A percentile compares a stretch with the other conserved stretches of the same genome.
Evolutionary conservation across 2,329 filamentous ascomycete species (phyloP).

Genomic region (Stachybotrys elegans): DNA sequence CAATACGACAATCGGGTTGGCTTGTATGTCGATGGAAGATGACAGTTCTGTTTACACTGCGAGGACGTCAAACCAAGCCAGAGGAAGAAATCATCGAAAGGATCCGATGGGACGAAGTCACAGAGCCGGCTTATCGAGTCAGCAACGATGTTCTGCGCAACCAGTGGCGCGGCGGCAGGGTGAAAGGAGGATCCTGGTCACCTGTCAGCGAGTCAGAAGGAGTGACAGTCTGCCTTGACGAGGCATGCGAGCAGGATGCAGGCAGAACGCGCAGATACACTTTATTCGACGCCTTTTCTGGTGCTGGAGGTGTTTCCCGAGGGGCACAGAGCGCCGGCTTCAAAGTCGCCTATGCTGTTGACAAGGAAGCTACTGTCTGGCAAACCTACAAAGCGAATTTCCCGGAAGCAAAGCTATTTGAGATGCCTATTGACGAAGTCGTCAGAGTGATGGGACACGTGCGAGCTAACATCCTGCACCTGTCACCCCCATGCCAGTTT

Average conservation of each 20-base stretch:
- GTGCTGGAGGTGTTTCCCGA: conserved; percentile 65
- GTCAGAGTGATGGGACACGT: conserved; percentile 25
- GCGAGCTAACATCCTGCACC: conserved; percentile 63
- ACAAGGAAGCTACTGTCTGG: conserved; percentile 53
- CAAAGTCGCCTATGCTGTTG: conserved; percentile 56
- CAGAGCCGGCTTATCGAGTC: conserved; percentile 20
- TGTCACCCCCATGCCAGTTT: conserved; percentile 73
- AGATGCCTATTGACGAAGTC: conserved; percentile 44
- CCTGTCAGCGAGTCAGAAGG: no score
- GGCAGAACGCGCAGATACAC: conserved; percentile 63
- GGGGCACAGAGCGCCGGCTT: conserved; percentile 58
- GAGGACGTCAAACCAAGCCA: conserved; percentile 15
- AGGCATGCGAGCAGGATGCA: no score
- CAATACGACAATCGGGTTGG: conserved; percentile 19
- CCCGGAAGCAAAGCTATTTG: conserved; percentile 39
- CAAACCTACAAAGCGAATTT: conserved; percentile 58
- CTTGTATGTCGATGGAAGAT: conserved; percentile 50
- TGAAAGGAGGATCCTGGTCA: conserved; percentile 27
- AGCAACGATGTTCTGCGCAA: conserved; percentile 26
- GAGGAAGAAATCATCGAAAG: conserved; percentile 31
- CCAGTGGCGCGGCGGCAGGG: conserved; percentile 23
- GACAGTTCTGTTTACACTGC: conserved; percentile 17
- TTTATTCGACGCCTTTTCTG: conserved; percentile 67
- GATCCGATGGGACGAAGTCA: conserved; percentile 24
- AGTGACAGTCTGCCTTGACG: no score